Percentiles rank a stretch among this genome's conserved stretches.
Evolutionary conservation across 495 filamentous ascomycete species (phyloP).

Genomic region (Daldinia caldariorum): DNA sequence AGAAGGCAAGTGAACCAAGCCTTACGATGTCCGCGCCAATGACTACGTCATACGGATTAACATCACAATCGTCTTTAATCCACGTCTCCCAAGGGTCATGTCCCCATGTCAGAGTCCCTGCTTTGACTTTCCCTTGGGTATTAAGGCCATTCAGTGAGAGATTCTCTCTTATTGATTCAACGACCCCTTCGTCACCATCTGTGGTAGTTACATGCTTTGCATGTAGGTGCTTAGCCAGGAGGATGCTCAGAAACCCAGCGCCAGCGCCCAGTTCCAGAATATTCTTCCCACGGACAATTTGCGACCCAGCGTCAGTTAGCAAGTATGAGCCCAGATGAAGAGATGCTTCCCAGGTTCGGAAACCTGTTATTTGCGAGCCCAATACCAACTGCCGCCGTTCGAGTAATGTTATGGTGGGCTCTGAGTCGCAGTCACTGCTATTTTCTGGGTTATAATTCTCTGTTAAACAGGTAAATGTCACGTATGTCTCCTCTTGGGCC

Average conservation of each 20-base stretch:
- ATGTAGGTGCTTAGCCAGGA: constrained; percentile 72
- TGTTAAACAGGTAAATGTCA: constrained; percentile 69
- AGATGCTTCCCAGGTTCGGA: constrained; percentile 87
- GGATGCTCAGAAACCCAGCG: constrained; percentile 78
- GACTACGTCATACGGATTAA: constrained; percentile 46
- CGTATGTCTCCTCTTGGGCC: constrained; percentile 71
- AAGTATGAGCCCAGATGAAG: constrained; percentile 77
- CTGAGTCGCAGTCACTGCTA: constrained; percentile 15
- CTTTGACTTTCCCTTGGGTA: constrained; percentile 48
- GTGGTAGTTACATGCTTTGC: constrained; percentile 71
- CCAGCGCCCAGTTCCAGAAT: constrained; percentile 84
- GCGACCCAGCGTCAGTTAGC: constrained; percentile 35
- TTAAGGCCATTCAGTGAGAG: constrained; percentile 65
- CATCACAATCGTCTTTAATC: constrained; percentile 41
- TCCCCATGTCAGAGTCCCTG: constrained; percentile 64
- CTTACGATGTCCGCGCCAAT: constrained; percentile 59
- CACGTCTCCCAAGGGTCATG: constrained; percentile 42
- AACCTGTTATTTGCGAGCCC: constrained; percentile 76
- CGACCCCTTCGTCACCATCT: constrained; percentile 74
- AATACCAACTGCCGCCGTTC: constrained; percentile 77
- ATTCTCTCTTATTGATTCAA: constrained; percentile 69
- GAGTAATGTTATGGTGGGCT: constrained; percentile 60
- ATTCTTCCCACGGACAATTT: constrained; percentile 62
- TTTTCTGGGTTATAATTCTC: not conserved
- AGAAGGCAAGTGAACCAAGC: not conserved